Conservation (phyloP, 2,329 filamentous ascomycete genomes). For the Tolypocladium capitatum region DNA sequence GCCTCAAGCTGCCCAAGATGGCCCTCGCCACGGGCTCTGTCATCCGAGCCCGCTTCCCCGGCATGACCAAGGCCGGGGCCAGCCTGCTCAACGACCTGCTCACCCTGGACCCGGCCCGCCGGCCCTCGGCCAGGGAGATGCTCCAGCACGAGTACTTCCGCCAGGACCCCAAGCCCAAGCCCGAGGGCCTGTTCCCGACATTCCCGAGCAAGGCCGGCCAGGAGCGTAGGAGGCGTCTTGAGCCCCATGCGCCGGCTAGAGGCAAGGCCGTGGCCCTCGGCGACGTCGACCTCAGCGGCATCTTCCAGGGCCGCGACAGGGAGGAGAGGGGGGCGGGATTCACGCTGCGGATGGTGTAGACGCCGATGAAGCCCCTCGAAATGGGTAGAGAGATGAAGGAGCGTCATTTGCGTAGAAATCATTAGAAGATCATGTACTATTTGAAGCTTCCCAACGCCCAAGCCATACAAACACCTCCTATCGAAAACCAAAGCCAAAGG, state of each 20-base stretch:
- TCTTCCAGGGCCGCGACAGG: slow-evolving; percentile 53
- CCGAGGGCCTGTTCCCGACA: slow-evolving; percentile 85
- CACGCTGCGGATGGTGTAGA: slow-evolving; percentile 45
- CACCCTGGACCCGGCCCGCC: slow-evolving; percentile 55
- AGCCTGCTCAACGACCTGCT: slow-evolving; percentile 57
- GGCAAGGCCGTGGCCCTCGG: slow-evolving; percentile 50
- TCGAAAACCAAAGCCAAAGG: too few relatives aligned
- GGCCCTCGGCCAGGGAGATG: slow-evolving; percentile 62
- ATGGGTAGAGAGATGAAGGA: background rate
- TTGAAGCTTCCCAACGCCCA: background rate
- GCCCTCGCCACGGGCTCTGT: slow-evolving; percentile 31
- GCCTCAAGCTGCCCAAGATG: slow-evolving; percentile 53
- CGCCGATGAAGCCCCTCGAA: too few relatives aligned
- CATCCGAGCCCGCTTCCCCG: slow-evolving; percentile 67
- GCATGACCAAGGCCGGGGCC: slow-evolving; percentile 63
- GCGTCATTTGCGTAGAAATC: background rate
- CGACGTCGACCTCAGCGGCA: slow-evolving; percentile 53
- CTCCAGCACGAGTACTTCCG: slow-evolving; percentile 72
- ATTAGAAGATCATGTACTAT: background rate
- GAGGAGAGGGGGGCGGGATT: slow-evolving; percentile 55
- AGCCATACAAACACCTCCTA: background rate
- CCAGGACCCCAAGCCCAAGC: slow-evolving; percentile 83
- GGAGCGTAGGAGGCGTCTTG: slow-evolving; percentile 60
- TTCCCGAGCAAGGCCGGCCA: slow-evolving; percentile 92
- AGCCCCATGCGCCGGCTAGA: slow-evolving; percentile 70